These are phyloP conservation scores for Wickerhamiella pararugosa DNA, from an alignment of 1,139 yeast species.

Conservation along the genomic window DNA sequence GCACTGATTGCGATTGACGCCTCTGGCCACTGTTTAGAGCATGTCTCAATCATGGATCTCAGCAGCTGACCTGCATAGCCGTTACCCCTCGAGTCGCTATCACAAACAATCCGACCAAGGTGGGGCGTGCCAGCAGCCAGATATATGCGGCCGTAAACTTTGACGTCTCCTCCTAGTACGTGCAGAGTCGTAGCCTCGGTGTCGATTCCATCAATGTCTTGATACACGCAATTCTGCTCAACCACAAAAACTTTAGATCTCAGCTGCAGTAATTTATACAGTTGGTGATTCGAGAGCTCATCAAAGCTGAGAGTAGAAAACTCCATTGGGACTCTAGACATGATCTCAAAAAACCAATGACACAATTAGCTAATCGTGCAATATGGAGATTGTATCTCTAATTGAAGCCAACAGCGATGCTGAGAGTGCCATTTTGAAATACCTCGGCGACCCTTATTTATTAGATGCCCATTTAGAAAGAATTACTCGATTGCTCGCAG, in stretches of 20 bases:
- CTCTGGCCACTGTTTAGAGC: background rate
- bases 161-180: conserved; percentile 7
- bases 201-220: conserved; percentile 15
- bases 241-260: conserved; percentile 16
- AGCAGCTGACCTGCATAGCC: conserved; percentile 8
- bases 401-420: too few species aligned
- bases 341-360: too few species aligned
- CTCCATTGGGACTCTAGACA: too few species aligned
- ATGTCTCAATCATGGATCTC: background rate
- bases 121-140: background rate
- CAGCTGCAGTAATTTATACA: conserved; percentile 12
- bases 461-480: too few species aligned
- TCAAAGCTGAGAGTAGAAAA: background rate
- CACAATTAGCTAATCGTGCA: too few species aligned
- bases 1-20: conserved; percentile 10
- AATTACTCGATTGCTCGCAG: too few species aligned
- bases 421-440: too few species aligned
- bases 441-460: too few species aligned
- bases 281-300: conserved; percentile 6
- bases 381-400: too few species aligned
- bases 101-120: conserved; percentile 10
- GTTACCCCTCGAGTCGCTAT: conserved; percentile 1
- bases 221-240: conserved; percentile 14
- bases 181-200: conserved; percentile 9
- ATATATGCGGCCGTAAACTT: conserved; percentile 9